A percentile compares a stretch with the other conserved stretches of the same genome.
Conservation (phyloP, 2,329 filamentous ascomycete genomes). For the Fusarium vanettenii region DNA sequence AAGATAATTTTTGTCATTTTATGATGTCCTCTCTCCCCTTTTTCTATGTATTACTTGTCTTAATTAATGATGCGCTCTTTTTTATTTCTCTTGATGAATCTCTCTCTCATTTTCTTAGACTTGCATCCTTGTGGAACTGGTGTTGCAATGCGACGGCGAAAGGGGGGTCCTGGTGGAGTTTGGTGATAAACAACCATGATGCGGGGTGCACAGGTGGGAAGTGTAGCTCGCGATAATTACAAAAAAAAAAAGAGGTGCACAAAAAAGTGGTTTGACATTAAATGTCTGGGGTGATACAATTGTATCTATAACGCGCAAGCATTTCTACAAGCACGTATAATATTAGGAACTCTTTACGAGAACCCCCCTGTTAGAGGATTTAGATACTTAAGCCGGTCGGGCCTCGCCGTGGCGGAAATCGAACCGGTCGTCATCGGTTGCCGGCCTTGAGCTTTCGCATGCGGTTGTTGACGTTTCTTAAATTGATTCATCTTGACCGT, state of each 20-base stretch:
- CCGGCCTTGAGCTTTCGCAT: no score
- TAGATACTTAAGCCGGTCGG: background rate
- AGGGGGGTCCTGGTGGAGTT: background rate
- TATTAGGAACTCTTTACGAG: background rate
- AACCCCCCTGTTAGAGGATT: background rate
- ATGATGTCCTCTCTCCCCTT: background rate
- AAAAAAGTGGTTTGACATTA: background rate
- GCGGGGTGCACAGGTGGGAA: background rate
- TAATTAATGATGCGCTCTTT: slow-evolving; percentile 31
- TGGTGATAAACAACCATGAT: background rate
- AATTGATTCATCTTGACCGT: background rate
- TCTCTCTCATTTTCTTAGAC: background rate
- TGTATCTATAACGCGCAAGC: no score
- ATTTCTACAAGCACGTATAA: no score
- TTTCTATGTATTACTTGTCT: slow-evolving; percentile 23
- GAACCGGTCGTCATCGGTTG: background rate
- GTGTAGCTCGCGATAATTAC: background rate
- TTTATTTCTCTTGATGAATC: slow-evolving; percentile 13
- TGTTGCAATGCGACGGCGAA: background rate
- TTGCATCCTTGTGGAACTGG: background rate
- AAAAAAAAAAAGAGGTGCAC: background rate
- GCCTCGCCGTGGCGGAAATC: background rate
- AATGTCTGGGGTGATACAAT: background rate
- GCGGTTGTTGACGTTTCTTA: background rate
- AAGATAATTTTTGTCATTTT: slow-evolving; percentile 2